A percentile compares a stretch with the other conserved stretches of the same genome.
Conservation (phyloP, 768 basidiomycete genomes). For the Rhodocollybia butyracea region DNA sequence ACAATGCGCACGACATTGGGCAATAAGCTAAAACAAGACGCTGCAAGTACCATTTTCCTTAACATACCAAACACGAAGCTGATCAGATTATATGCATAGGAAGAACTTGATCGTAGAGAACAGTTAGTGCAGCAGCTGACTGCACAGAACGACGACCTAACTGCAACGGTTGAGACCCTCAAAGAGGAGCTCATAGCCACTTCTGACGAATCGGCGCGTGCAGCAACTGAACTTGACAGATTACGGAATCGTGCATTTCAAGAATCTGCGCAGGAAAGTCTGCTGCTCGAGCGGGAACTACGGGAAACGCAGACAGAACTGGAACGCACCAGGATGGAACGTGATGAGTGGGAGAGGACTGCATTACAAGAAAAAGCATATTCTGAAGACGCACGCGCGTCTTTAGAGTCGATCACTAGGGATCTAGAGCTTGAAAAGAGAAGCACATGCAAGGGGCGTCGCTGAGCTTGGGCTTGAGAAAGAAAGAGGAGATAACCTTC, state of each 20-base stretch:
- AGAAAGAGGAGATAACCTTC: constrained; percentile 79
- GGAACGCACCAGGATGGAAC: constrained; percentile 80
- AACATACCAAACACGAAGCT: constrained; percentile 5
- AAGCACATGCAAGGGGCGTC: constrained; percentile 51
- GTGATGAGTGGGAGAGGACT: constrained; percentile 55
- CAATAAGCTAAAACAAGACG: constrained; percentile 94
- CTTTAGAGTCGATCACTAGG: constrained; percentile 51
- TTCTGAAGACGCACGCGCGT: constrained; percentile 66
- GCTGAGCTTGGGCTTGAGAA: constrained; percentile 62
- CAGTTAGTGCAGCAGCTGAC: constrained; percentile 77
- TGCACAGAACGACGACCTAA: constrained; percentile 73
- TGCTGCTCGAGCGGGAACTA: constrained; percentile 73
- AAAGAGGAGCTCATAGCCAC: constrained; percentile 76
- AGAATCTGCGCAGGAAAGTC: constrained; percentile 66
- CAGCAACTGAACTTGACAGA: constrained; percentile 64
- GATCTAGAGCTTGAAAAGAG: constrained; percentile 68
- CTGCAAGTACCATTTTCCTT: constrained; percentile 49
- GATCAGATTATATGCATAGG: constrained; percentile 48
- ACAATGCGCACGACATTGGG: constrained; percentile 92
- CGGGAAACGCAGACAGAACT: constrained; percentile 83
- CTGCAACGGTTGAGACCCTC: constrained; percentile 70
- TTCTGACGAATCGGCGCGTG: constrained; percentile 70
- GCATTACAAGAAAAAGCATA: constrained; percentile 61
- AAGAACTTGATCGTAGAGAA: constrained; percentile 95
- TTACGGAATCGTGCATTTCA: constrained; percentile 63